A percentile compares a stretch with the other conserved stretches of the same genome.
These are phyloP conservation scores for Closterium sp. DNA, from an alignment of 139 green algal genomes.

Conservation along the genomic window DNA sequence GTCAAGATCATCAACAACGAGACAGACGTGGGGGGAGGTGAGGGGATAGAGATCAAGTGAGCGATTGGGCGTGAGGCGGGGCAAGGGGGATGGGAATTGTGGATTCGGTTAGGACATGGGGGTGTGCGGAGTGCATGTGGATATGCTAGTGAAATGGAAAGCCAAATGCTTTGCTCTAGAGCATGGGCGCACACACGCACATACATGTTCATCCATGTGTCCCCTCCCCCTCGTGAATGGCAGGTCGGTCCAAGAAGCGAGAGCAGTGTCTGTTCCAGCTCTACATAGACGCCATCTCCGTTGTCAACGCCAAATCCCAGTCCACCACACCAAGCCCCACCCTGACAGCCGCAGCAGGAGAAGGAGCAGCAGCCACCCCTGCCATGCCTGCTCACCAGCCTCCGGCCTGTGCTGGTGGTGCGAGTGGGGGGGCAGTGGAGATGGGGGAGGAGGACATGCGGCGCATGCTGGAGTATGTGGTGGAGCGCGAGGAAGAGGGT, in stretches of 20 bases:
- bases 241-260: not conserved
- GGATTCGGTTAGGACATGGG: too few relatives aligned
- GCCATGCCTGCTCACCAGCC: not conserved
- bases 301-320: slow-evolving; percentile 48
- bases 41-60: too few relatives aligned
- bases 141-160: too few relatives aligned
- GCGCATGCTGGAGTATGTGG: not conserved
- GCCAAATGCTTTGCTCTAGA: too few relatives aligned
- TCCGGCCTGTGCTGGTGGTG: not conserved
- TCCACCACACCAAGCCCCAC: not conserved
- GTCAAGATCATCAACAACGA: slow-evolving; percentile 66
- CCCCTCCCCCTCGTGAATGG: not conserved
- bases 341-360: not conserved
- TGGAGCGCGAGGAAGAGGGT: not conserved
- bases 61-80: too few relatives aligned
- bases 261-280: slow-evolving; percentile 71
- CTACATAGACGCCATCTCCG: slow-evolving; percentile 86
- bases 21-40: slow-evolving; percentile 23
- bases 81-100: too few relatives aligned
- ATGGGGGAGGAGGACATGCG: not conserved
- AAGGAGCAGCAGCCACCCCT: not conserved
- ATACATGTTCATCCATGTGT: not conserved
- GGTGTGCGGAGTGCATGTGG: too few relatives aligned
- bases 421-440: not conserved
- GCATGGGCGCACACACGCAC: not conserved